Conservation (phyloP, 2,329 filamentous ascomycete genomes). For the Chaetomiaceae sp. region DNA sequence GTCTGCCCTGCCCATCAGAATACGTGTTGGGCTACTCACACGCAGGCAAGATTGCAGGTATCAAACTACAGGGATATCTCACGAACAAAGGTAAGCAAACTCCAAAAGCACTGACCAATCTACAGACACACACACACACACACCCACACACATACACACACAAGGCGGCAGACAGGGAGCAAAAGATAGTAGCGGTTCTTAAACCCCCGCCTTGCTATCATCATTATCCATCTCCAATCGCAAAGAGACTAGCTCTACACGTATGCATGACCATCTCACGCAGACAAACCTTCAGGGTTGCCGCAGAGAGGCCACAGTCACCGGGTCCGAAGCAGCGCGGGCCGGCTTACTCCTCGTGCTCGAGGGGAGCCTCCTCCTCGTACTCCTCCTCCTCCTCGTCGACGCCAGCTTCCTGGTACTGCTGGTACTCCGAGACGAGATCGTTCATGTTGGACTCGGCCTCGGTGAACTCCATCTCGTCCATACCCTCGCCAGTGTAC, state of each 20-base stretch:
- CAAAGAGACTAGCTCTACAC: slow-evolving; percentile 11
- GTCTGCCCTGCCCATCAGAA: no score
- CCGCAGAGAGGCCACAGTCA: not conserved
- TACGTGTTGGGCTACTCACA: no score
- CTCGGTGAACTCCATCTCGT: slow-evolving; percentile 99
- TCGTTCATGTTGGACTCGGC: slow-evolving; percentile 99
- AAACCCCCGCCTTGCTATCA: slow-evolving; percentile 3
- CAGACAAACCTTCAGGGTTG: not conserved
- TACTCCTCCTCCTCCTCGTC: slow-evolving; percentile 97
- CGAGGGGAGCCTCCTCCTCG: slow-evolving; percentile 73
- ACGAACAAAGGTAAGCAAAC: no score
- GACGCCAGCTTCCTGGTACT: slow-evolving; percentile 98
- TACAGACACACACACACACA: no score
- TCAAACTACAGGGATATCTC: no score
- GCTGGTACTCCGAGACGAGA: slow-evolving; percentile 98
- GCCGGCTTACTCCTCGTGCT: slow-evolving; percentile 66
- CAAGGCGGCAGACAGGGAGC: not conserved
- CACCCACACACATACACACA: not conserved
- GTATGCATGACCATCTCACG: slow-evolving; percentile 3
- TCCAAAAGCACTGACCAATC: no score
- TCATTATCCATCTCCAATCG: slow-evolving; percentile 6
- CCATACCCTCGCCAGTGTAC: slow-evolving; percentile 99
- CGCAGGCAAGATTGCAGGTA: no score
- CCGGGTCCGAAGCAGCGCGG: not conserved
- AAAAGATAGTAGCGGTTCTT: not conserved